These are phyloP conservation scores for Hygrocybe coccinea DNA, from an alignment of 768 basidiomycete species.

Conservation along the genomic window DNA sequence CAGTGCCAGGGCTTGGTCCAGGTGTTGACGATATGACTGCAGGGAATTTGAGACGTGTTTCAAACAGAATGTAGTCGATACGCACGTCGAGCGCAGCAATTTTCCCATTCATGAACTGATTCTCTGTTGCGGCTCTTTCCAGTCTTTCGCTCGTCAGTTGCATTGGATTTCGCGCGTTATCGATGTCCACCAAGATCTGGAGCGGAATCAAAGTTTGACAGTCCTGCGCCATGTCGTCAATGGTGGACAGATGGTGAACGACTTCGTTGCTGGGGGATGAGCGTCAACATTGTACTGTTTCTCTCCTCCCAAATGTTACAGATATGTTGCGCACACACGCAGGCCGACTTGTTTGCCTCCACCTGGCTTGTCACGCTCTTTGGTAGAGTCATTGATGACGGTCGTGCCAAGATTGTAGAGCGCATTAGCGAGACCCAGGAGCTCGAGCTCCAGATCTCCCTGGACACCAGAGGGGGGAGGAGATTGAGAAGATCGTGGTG, in stretches of 20 bases:
- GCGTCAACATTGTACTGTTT: slow-evolving; percentile 1
- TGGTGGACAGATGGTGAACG: slow-evolving; percentile 55
- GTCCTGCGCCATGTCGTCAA: slow-evolving; percentile 65
- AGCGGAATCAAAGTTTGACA: slow-evolving; percentile 64
- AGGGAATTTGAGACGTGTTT: slow-evolving; percentile 2
- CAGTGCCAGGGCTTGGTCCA: slow-evolving; percentile 67
- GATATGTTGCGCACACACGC: slow-evolving; percentile 51
- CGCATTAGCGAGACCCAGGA: slow-evolving; percentile 70
- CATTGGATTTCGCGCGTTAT: slow-evolving; percentile 77
- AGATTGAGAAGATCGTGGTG: slow-evolving; percentile 70
- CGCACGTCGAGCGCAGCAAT: slow-evolving; percentile 71
- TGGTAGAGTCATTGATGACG: slow-evolving; percentile 77
- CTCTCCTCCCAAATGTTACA: too few relatives aligned
- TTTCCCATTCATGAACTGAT: slow-evolving; percentile 89
- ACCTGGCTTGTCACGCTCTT: slow-evolving; percentile 67
- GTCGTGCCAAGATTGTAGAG: slow-evolving; percentile 80
- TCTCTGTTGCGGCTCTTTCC: slow-evolving; percentile 81
- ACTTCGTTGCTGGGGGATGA: slow-evolving; percentile 61
- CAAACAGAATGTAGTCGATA: slow-evolving; percentile 4
- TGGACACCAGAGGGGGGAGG: slow-evolving; percentile 63
- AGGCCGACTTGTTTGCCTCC: slow-evolving; percentile 74
- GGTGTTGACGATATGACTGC: slow-evolving; percentile 65
- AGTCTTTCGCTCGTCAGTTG: slow-evolving; percentile 73
- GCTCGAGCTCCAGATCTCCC: slow-evolving; percentile 71
- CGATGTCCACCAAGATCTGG: slow-evolving; percentile 73